Percentiles rank a stretch among this genome's conserved stretches.
Evolutionary conservation across 352 stramenopile genomes (phyloP).

Genomic region (Globisporangium iwayamae): DNA sequence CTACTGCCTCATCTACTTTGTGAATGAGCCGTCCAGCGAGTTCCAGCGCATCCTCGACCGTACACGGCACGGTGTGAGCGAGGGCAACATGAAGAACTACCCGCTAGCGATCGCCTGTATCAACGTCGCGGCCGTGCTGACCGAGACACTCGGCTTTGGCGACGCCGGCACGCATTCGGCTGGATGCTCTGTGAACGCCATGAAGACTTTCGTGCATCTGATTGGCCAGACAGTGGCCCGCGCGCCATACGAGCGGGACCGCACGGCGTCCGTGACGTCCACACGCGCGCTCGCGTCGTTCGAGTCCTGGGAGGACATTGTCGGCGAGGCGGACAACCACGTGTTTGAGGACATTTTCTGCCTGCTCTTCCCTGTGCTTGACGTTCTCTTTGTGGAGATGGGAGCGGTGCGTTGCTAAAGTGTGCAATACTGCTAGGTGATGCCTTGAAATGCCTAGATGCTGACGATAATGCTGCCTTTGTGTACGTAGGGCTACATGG

Average conservation of each 20-base stretch:
- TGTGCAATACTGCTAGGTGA: background rate
- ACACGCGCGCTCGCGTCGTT: conserved; percentile 36
- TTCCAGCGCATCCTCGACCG: conserved; percentile 71
- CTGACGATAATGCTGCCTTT: conserved; percentile 1
- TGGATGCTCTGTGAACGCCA: conserved; percentile 57
- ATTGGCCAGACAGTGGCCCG: conserved; percentile 43
- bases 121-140: conserved; percentile 73
- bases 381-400: conserved; percentile 86
- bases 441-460: background rate
- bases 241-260: conserved; percentile 23
- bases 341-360: conserved; percentile 88
- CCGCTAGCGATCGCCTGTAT: conserved; percentile 85
- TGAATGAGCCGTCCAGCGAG: conserved; percentile 54
- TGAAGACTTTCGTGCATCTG: conserved; percentile 78
- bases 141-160: conserved; percentile 71
- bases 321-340: conserved; percentile 66
- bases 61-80: conserved; percentile 76
- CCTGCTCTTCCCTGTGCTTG: conserved; percentile 72
- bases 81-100: conserved; percentile 89
- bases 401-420: conserved; percentile 56
- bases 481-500: conserved; percentile 75
- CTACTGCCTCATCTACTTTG: conserved; percentile 85
- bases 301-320: conserved; percentile 70
- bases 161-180: conserved; percentile 77
- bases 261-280: conserved; percentile 27